Percentiles rank a stretch among this genome's conserved stretches.
Conservation (phyloP, 2,329 filamentous ascomycete genomes). For the Aspergillus sp. region DNA sequence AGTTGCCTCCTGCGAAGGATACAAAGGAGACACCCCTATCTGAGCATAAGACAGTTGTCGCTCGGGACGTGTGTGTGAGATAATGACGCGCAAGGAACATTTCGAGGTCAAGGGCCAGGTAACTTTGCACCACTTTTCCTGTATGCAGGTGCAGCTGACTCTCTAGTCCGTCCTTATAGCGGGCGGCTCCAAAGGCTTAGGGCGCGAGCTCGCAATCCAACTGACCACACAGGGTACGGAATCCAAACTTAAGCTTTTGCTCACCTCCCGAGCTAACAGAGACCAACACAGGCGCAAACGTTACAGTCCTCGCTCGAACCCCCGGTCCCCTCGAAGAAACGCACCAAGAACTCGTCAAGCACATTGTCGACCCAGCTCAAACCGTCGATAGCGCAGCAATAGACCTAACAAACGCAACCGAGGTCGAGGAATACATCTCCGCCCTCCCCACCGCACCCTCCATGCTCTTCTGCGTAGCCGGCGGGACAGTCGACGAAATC, state of each 20-base stretch:
- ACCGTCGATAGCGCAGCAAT: not conserved
- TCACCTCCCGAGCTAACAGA: not conserved
- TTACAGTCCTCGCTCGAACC: conserved; percentile 9
- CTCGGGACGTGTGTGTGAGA: not conserved
- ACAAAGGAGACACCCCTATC: not conserved
- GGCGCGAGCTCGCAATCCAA: conserved; percentile 9
- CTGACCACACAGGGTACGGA: not conserved
- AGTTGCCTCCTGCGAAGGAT: not conserved
- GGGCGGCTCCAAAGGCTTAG: conserved; percentile 17
- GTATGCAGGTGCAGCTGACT: not conserved
- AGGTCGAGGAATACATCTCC: conserved; percentile 6
- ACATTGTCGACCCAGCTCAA: conserved; percentile 2
- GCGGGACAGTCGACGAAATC: conserved; percentile 21
- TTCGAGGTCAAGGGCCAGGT: not conserved
- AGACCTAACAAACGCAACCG: conserved; percentile 2
- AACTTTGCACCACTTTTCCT: too few relatives aligned
- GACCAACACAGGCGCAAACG: conserved; percentile 11
- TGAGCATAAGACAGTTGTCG: not conserved
- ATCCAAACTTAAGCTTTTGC: not conserved
- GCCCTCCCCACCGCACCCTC: conserved; percentile 7
- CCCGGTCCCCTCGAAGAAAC: not conserved
- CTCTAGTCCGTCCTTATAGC: conserved; percentile 11
- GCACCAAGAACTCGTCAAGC: conserved; percentile 1
- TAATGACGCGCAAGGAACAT: not conserved
- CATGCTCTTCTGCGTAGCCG: conserved; percentile 25